Conservation (phyloP, 2,329 filamentous ascomycete species). For the Fusarium staphyleae region DNA sequence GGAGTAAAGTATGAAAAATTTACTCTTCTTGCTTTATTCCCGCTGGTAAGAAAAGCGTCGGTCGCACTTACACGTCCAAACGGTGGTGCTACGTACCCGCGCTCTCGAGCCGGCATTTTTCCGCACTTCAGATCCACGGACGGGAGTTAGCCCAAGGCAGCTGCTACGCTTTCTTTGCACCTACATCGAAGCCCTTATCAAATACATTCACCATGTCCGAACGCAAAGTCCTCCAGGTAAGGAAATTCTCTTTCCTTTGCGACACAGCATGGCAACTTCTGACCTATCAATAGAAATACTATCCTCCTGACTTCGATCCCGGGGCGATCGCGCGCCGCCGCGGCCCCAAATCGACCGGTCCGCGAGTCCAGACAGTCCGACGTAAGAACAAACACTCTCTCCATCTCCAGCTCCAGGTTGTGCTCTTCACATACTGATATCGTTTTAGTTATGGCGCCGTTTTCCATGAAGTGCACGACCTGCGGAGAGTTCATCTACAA, state of each 20-base stretch:
- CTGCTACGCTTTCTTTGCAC: background rate
- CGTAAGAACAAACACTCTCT: constrained; percentile 33
- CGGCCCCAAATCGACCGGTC: constrained; percentile 74
- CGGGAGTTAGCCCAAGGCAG: background rate
- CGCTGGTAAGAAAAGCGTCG: too few species aligned
- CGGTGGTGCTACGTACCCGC: background rate
- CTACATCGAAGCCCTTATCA: constrained; percentile 3
- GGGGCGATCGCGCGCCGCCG: constrained; percentile 75
- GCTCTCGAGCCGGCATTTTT: background rate
- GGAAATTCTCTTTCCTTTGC: background rate
- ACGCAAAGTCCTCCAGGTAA: constrained; percentile 73
- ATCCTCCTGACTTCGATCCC: constrained; percentile 88
- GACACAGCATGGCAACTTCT: background rate
- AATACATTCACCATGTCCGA: constrained; percentile 72
- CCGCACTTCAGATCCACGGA: background rate
- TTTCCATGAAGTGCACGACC: constrained; percentile 53
- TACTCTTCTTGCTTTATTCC: too few species aligned
- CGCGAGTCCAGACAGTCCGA: constrained; percentile 84
- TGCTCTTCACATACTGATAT: background rate
- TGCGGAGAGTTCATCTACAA: constrained; percentile 86
- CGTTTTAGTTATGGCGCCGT: constrained; percentile 62
- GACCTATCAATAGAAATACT: constrained; percentile 57
- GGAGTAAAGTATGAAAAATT: too few species aligned
- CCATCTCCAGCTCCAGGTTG: background rate
- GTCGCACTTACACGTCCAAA: too few species aligned